Evolutionary conservation across 2,329 filamentous ascomycete genomes (phyloP), one percentile per base, ranked within the genome.

Genomic region (Colletotrichum sp.): DNA sequence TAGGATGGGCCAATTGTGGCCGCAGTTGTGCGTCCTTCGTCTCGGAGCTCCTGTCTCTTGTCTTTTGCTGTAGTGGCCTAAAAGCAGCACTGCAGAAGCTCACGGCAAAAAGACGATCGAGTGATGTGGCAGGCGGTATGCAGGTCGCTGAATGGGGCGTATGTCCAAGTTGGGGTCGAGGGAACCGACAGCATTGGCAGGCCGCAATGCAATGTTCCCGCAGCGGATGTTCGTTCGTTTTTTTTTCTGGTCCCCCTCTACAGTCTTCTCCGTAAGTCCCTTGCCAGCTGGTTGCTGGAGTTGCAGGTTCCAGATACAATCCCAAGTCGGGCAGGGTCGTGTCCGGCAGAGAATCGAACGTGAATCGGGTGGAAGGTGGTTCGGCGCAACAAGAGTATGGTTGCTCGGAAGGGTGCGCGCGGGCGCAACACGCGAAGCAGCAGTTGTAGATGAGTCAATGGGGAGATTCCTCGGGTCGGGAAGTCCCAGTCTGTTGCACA

Each of bases 41-140:
- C 71, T 67, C 71, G 65, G 67, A 77, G 63, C 55, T 63, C 64
- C 70, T 70, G 74, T 78, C 79, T 79, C 77, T 28, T 79, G 77
- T 79, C 80, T 78, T 78, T 62, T 75, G 77, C 78, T 76, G 77
- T 78, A 70, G 81, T 82, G 82, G 81, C 82, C 83, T 84, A 82
- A 69, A 44, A 83, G 82, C 83, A 82, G 82, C 84, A 83, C 83
- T 84, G 84, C 81, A 84, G 83, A 82, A 83, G 82, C 81, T 83
- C 84, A 82, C 83, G 82, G 83, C 81, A 83, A 80, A 84, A 83
- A 44, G 39, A 30, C 44, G 57, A 74, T 84, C 83, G 83, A 84
- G 82, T 87, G 85, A 87, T 84, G 84, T 88, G 86, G 85, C 86
- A 87, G 84, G 81, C 80, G 80, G 82, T 83, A 87, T 88, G 87